Evolutionary conservation across 2,329 filamentous ascomycete genomes (phyloP).

Genomic region (Sporothrix globosa): DNA sequence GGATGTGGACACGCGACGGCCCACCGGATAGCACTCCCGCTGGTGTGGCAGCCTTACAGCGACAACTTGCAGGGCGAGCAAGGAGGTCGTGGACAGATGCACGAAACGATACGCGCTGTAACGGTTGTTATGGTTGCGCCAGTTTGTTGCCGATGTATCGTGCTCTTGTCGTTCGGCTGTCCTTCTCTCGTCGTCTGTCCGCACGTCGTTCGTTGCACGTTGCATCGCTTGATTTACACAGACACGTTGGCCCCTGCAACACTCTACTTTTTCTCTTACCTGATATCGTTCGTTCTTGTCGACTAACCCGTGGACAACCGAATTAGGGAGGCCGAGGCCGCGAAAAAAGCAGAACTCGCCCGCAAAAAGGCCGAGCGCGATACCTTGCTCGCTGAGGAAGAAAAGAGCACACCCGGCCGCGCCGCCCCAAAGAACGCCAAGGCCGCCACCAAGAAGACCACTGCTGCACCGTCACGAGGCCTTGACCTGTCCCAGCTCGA

Average conservation of each 20-base stretch:
- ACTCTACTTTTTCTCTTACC: background rate
- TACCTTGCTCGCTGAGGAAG: constrained; percentile 80
- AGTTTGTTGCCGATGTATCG: background rate
- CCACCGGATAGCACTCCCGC: background rate
- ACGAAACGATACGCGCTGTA: background rate
- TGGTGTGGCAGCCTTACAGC: constrained; percentile 23
- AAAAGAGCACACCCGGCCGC: constrained; percentile 63
- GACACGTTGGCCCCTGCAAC: background rate
- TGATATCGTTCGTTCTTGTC: background rate
- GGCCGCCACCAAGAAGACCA: constrained; percentile 65
- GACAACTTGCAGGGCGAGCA: background rate
- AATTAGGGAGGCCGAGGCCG: constrained; percentile 78
- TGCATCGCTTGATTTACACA: background rate
- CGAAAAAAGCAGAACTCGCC: constrained; percentile 78
- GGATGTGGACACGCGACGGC: constrained; percentile 5
- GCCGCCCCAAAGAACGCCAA: constrained; percentile 69
- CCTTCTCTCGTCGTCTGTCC: background rate
- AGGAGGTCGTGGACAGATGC: background rate
- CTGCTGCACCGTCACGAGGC: constrained; percentile 54
- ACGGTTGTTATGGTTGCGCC: background rate
- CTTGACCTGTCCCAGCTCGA: constrained; percentile 74
- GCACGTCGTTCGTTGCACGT: background rate
- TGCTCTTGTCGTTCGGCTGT: background rate
- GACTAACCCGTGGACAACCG: constrained; percentile 21
- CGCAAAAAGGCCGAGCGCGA: constrained; percentile 93